Percentiles rank a stretch among this genome's conserved stretches.
Evolutionary conservation across 2,329 filamentous ascomycete species (phyloP).

Genomic region (Rachicladosporium sp.): DNA sequence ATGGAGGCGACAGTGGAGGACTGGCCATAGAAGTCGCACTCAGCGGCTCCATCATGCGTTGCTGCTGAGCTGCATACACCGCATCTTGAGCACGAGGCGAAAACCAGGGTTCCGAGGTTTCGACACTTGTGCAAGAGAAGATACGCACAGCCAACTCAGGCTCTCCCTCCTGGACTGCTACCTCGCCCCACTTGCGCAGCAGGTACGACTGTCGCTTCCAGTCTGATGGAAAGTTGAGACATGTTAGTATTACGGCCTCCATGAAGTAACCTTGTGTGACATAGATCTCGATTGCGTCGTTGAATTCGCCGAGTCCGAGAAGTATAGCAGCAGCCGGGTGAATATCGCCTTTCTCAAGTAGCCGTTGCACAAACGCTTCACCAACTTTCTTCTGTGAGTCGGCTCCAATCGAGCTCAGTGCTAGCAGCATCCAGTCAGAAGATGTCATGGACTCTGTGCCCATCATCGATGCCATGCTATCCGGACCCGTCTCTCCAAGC

Average conservation of each 20-base stretch:
- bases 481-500: conserved; percentile 74
- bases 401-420: conserved; percentile 70
- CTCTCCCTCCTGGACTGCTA: conserved; percentile 74
- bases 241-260: conserved; percentile 83
- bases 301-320: conserved; percentile 79
- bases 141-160: conserved; percentile 84
- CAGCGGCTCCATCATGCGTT: conserved; percentile 21
- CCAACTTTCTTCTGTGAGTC: conserved; percentile 78
- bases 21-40: conserved; percentile 48
- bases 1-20: conserved; percentile 62
- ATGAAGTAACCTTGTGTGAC: conserved; percentile 82
- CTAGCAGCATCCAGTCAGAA: conserved; percentile 93
- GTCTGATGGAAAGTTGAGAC: conserved; percentile 67
- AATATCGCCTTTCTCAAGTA: conserved; percentile 80
- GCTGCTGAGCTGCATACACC: conserved; percentile 43
- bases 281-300: conserved; percentile 94
- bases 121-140: conserved; percentile 80
- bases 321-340: conserved; percentile 89
- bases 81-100: conserved; percentile 64
- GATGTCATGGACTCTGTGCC: conserved; percentile 77
- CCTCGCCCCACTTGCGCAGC: conserved; percentile 88
- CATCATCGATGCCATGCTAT: conserved; percentile 65
- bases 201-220: conserved; percentile 87
- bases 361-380: conserved; percentile 76
- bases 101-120: conserved; percentile 76